Percentiles rank a stretch among this genome's conserved stretches.
Conservation (phyloP, 2,329 filamentous ascomycete genomes). For the Dactylellina haptotyla region DNA sequence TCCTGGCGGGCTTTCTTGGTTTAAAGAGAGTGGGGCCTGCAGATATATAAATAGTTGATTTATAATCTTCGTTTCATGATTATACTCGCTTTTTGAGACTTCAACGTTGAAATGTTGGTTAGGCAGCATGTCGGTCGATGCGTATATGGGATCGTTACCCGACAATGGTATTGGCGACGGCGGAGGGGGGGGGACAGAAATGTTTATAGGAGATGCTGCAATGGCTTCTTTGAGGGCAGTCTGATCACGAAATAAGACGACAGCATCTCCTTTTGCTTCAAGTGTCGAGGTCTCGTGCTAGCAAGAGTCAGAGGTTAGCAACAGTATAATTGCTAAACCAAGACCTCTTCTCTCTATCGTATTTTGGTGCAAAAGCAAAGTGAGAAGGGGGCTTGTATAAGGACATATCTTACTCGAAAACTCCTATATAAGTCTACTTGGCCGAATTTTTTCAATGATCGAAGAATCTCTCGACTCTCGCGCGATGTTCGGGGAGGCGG, state of each 20-base stretch:
- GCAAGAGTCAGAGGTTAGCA: not conserved
- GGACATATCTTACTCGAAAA: slow-evolving; percentile 31
- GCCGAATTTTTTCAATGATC: slow-evolving; percentile 41
- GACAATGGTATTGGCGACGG: slow-evolving; percentile 29
- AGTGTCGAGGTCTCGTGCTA: slow-evolving; percentile 34
- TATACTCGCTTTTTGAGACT: slow-evolving; percentile 23
- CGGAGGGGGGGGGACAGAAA: slow-evolving; percentile 19
- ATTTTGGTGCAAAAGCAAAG: no score
- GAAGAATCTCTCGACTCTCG: slow-evolving; percentile 39
- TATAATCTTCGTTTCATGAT: slow-evolving; percentile 40
- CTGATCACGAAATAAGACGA: slow-evolving; percentile 36
- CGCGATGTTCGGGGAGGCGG: slow-evolving; percentile 37
- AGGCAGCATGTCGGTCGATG: not conserved
- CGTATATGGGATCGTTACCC: not conserved
- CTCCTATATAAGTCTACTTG: slow-evolving; percentile 45
- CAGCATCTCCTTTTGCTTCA: slow-evolving; percentile 39
- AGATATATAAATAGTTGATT: slow-evolving; percentile 30
- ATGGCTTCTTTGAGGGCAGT: slow-evolving; percentile 13
- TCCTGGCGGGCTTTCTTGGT: slow-evolving; percentile 40
- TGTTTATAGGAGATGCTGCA: slow-evolving; percentile 28
- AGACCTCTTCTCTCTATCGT: no score
- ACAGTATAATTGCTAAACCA: no score
- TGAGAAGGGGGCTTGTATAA: not conserved
- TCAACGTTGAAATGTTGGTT: slow-evolving; percentile 21
- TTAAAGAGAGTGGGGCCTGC: slow-evolving; percentile 10